These are phyloP conservation scores for Aspergillus texensis DNA, from an alignment of 2,329 filamentous ascomycete genomes.

Conservation along the genomic window DNA sequence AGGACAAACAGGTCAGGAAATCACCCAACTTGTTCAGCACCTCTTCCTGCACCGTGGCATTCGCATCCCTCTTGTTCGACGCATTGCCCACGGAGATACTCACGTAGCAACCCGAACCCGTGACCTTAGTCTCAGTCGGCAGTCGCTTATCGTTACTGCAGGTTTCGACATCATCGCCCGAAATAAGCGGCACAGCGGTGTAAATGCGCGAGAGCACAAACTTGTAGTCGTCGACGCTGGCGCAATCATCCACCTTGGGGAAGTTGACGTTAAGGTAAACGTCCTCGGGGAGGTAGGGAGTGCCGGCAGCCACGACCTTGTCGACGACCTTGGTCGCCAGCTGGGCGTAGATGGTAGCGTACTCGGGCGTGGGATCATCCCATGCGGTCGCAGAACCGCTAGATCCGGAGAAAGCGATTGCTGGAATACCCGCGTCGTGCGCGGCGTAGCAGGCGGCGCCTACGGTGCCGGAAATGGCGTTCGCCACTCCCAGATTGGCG, in stretches of 20 bases:
- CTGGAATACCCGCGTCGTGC: slow-evolving; percentile 58
- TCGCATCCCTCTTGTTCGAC: slow-evolving; percentile 61
- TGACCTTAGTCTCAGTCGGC: slow-evolving; percentile 61
- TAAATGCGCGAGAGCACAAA: slow-evolving; percentile 67
- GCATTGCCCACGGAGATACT: slow-evolving; percentile 66
- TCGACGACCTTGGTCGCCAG: slow-evolving; percentile 62
- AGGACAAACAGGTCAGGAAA: slow-evolving; percentile 52
- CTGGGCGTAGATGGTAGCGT: slow-evolving; percentile 65
- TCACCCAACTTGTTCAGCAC: slow-evolving; percentile 55
- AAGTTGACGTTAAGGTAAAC: slow-evolving; percentile 73
- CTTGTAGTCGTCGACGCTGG: slow-evolving; percentile 56
- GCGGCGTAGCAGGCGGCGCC: slow-evolving; percentile 65
- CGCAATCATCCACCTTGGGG: slow-evolving; percentile 57
- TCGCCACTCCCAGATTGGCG: slow-evolving; percentile 58
- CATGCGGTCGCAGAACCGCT: slow-evolving; percentile 56
- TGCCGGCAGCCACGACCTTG: slow-evolving; percentile 57
- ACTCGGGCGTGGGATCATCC: slow-evolving; percentile 50
- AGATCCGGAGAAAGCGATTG: slow-evolving; percentile 68
- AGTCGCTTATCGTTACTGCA: slow-evolving; percentile 57
- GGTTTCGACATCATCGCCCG: slow-evolving; percentile 55
- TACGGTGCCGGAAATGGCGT: slow-evolving; percentile 68
- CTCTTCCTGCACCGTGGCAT: slow-evolving; percentile 53
- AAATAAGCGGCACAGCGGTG: slow-evolving; percentile 41
- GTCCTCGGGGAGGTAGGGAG: slow-evolving; percentile 64
- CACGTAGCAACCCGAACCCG: slow-evolving; percentile 59